Evolutionary conservation across 495 filamentous ascomycete genomes (phyloP), one percentile per base, ranked within the genome.

Genomic region (Penicillium steckii): DNA sequence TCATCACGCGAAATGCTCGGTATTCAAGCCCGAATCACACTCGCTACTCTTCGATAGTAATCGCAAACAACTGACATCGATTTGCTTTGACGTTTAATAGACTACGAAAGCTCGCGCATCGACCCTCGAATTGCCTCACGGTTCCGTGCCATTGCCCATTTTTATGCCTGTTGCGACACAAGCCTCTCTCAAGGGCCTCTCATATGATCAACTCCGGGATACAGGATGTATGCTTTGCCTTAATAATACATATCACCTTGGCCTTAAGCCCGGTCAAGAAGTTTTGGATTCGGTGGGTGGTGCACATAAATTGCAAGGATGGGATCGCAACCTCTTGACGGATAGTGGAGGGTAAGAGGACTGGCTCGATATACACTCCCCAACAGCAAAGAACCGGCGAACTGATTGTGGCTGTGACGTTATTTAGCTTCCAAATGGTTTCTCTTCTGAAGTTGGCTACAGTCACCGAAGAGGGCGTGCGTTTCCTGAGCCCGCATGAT

Each of bases 121-220:
- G 48, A 84, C 85, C 48, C 81, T 99, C 41, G 84, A 85, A 10
- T 85, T 99, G 1, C 94, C 94, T 29, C 95, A 97, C 82, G 94
- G 94, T 59, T 78, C 86, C 0, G 91, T 97, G 12, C 80, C 87
- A 45, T 80, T 97, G 9, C 94, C 94, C 2, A 84, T 97, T 19
- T 99, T 97, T 70, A 97, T 97, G 91, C 94, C 94, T 15, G 94
- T 97, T 24, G 94, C 95, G 15, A 97, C 94, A n/a, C 94, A 99
- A 70, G 94, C 89, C 1, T 92, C 93, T 0, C 74, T 99, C 25
- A 99, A 99, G 67, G 94, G 94, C 23, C 72, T 99, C 48, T 97
- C 94, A 23, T 90, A 92, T 2, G 87, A 93, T 55, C 94, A 99
- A 60, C 74, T 99, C 18, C 90, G 92, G 55, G 79, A 85, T 27